phyloP scores from a whole-genome alignment of 495 filamentous ascomycete genomes.

The Rostrohypoxylon terebratum region DNA sequence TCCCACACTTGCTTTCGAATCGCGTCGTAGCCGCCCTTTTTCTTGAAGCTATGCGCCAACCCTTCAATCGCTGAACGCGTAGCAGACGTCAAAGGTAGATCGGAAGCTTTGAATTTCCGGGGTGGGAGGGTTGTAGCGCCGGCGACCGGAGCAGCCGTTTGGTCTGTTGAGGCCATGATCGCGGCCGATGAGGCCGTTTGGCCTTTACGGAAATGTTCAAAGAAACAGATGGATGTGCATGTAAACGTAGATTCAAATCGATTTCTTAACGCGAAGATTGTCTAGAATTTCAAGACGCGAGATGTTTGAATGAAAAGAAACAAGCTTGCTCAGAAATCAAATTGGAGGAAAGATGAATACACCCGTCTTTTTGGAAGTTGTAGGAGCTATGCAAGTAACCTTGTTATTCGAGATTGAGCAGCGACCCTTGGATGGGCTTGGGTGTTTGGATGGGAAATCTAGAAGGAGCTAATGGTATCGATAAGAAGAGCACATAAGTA shows the following conservation, averaged over 20 bases:
- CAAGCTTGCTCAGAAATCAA: neutral
- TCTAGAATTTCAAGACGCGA: neutral
- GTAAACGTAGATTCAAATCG: neutral
- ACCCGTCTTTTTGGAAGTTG: neutral
- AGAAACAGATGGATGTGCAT: conserved; percentile 16
- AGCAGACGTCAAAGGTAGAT: conserved; percentile 78
- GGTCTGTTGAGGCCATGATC: conserved; percentile 60
- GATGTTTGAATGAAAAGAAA: neutral
- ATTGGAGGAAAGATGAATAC: neutral
- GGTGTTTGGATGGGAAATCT: neutral
- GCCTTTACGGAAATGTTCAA: conserved; percentile 23
- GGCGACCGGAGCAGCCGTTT: conserved; percentile 48
- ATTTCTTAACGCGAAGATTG: neutral
- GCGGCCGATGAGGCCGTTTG: conserved; percentile 45
- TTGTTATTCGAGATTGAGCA: conserved; percentile 3
- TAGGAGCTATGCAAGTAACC: neutral
- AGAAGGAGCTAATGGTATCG: conserved; percentile 12
- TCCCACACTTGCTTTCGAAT: conserved; percentile 84
- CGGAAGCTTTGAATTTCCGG: conserved; percentile 85
- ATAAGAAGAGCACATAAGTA: conserved; percentile 15
- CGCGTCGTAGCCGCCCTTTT: conserved; percentile 89
- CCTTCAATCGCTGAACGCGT: conserved; percentile 81
- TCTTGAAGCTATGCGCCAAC: conserved; percentile 85
- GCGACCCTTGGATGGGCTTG: neutral
- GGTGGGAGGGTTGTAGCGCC: conserved; percentile 57